Base-by-base conservation (phyloP, 345 rosid genomes). In the Gossypium turneri region DNA sequence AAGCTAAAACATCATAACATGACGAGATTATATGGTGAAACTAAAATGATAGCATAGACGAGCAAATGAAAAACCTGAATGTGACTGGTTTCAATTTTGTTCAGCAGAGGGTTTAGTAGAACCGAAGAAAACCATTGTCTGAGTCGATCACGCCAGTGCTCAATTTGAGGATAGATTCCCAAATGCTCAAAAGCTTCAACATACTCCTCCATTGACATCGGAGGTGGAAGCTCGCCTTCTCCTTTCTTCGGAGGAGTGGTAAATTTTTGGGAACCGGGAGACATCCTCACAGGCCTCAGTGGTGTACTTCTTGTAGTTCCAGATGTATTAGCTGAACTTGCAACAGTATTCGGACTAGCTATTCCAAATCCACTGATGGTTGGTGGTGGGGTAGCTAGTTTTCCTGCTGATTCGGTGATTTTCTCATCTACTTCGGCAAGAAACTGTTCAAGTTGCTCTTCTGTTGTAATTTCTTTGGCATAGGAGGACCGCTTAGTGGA, bases 201-300 rank as follows among this genome's bases (percentile, higher is more conserved):
- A 79, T 96, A 82, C 79, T 88, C 96, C 84, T 95, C 97, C 79
- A 92, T 77, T 60, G 98, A 90, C 97, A 94, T 92, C 55, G 98
- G 90, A 44, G 85, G 81, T 79, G 98, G 97, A 83, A 91, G 85
- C 15, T 94, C 97, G 25, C 96, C 97, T 63, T 94, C 98, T 83
- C 97, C 98, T 84, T 92, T 94, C 88, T 94, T 93, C 51, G 97
- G 97, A 65, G 98, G 96, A 69, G 98, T 92, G 50, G 88, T 85
- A 83, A 90, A 92, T 75, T 94, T 94, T 83, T 94, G 99, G 64
- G 92, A 92, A 77, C 93, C 87, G 74, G 99, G 99, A 86, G 99
- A 94, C 97, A 94, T 89, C 86, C 98, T 89, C 73, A 94, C 98
- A 53, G 88, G 86, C 82, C 98, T 86, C 81, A 91, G 81, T 61